A percentile compares a stretch with the other conserved stretches of the same genome.
These are phyloP conservation scores for Mortierella sp. DNA, from an alignment of 371 early-diverging fungal species.

Conservation along the genomic window DNA sequence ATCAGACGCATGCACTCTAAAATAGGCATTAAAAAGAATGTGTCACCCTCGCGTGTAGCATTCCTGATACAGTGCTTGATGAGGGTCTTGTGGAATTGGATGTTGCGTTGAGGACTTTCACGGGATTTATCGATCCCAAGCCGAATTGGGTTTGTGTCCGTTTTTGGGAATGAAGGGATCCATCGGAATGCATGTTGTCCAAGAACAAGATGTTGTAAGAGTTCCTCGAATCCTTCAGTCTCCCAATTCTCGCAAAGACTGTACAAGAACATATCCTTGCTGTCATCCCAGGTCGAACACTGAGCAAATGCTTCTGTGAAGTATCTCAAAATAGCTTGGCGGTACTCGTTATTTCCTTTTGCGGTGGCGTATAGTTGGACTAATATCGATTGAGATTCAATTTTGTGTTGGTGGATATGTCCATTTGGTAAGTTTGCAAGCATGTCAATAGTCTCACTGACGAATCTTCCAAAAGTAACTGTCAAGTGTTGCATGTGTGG, in stretches of 20 bases:
- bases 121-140: not conserved
- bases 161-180: not conserved
- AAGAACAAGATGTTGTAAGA: slow-evolving; percentile 2
- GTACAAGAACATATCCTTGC: not conserved
- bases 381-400: not conserved
- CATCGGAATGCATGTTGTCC: not conserved
- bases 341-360: not conserved
- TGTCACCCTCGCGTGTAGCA: not conserved
- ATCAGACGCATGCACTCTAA: slow-evolving; percentile 3
- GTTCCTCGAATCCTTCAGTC: not conserved
- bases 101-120: not conserved
- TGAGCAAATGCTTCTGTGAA: not conserved
- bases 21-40: slow-evolving; percentile 1
- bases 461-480: not conserved
- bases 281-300: not conserved
- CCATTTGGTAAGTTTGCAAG: not conserved
- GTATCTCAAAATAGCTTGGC: not conserved
- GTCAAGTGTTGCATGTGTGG: not conserved
- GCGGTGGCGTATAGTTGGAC: not conserved
- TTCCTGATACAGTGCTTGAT: slow-evolving; percentile 6
- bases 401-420: not conserved
- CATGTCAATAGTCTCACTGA: not conserved
- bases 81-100: slow-evolving; percentile 5
- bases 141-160: not conserved
- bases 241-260: not conserved